Evolutionary conservation across 441 rosid species (phyloP).

Genomic region (Aleurites moluccanus): DNA sequence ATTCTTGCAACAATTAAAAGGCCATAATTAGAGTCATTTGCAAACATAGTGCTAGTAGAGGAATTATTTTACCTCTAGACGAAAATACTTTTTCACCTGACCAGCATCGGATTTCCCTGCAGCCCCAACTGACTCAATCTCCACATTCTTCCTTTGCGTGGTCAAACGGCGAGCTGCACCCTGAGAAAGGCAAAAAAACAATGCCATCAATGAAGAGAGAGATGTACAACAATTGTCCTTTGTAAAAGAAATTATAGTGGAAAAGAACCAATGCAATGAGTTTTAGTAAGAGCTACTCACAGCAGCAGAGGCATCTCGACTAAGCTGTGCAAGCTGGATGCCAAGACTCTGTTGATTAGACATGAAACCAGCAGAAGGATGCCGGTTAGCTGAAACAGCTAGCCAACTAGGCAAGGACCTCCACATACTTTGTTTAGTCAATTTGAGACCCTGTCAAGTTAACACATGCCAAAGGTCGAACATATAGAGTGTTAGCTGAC

Average conservation of each 20-base stretch:
- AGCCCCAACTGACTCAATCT: conserved; percentile 86
- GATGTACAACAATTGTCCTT: not conserved
- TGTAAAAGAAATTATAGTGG: not conserved
- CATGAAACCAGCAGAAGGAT: conserved; percentile 77
- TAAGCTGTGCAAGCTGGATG: conserved; percentile 85
- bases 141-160: conserved; percentile 68
- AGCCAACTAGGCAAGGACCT: conserved; percentile 72
- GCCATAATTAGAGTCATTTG: not conserved
- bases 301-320: conserved; percentile 98
- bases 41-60: not conserved
- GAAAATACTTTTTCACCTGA: conserved; percentile 68
- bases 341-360: conserved; percentile 94
- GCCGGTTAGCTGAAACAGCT: conserved; percentile 82
- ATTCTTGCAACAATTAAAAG: not conserved
- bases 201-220: conserved; percentile 10
- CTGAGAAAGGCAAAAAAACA: conserved; percentile 38
- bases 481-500: not conserved
- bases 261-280: conserved; percentile 10
- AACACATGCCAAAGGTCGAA: not conserved
- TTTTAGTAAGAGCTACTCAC: conserved; percentile 44
- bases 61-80: conserved; percentile 70
- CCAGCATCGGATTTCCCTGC: conserved; percentile 62
- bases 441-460: conserved; percentile 69
- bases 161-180: conserved; percentile 93
- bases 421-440: conserved; percentile 81